Conservation (phyloP, 2,329 filamentous ascomycete genomes). For the Pseudonectria foliicola region DNA sequence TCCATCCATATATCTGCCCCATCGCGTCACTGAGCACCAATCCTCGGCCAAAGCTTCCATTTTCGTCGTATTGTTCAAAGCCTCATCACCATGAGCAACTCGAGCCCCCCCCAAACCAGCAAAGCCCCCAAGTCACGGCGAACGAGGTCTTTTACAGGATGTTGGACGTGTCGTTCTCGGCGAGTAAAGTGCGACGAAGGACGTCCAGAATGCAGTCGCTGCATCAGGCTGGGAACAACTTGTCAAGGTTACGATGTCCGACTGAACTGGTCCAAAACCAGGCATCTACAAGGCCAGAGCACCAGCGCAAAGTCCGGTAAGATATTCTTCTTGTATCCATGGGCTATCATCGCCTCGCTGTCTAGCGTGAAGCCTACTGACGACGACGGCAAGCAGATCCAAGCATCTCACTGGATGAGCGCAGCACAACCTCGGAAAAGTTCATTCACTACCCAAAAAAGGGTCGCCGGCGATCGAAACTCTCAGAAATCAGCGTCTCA, state of each 20-base stretch:
- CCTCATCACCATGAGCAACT: no score
- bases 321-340: no score
- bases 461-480: neutral
- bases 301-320: neutral
- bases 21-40: no score
- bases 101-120: no score
- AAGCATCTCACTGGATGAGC: no score
- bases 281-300: neutral
- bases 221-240: slow-evolving; percentile 6
- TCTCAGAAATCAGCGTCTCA: neutral
- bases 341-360: no score
- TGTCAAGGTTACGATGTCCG: slow-evolving; percentile 16
- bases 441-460: neutral
- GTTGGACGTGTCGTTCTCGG: slow-evolving; percentile 12
- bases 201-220: slow-evolving; percentile 7
- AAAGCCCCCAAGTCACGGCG: neutral
- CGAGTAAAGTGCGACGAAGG: slow-evolving; percentile 14
- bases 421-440: no score
- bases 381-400: no score
- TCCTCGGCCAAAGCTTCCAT: no score
- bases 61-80: no score
- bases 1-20: no score
- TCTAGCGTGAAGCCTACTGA: no score
- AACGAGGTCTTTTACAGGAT: slow-evolving; percentile 12
- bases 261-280: slow-evolving; percentile 9